These are phyloP conservation scores for Berberis thunbergii DNA, from an alignment of 164 flowering plant species.

Conservation along the genomic window DNA sequence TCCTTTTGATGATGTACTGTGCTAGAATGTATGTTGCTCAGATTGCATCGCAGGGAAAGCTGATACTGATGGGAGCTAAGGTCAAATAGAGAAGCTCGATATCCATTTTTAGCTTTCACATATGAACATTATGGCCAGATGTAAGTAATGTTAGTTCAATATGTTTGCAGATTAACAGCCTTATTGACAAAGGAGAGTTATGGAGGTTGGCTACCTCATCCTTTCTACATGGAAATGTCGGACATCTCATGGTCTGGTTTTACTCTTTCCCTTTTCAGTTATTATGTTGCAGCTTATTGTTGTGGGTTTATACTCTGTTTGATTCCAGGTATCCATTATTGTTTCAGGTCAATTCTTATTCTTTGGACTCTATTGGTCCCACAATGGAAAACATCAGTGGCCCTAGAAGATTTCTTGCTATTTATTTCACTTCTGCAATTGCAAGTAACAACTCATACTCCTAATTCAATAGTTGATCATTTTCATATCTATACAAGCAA, in stretches of 20 bases:
- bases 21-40: slow-evolving; percentile 61
- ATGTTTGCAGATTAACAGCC: slow-evolving; percentile 56
- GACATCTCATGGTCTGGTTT: slow-evolving; percentile 68
- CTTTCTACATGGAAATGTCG: slow-evolving; percentile 70
- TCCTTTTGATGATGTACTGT: slow-evolving; percentile 9
- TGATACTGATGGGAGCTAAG: slow-evolving; percentile 85
- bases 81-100: slow-evolving; percentile 24
- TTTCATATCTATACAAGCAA: not conserved
- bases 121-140: not conserved
- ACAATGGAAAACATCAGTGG: slow-evolving; percentile 61
- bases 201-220: slow-evolving; percentile 88
- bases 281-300: not conserved
- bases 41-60: slow-evolving; percentile 52
- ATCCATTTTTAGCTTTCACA: not conserved
- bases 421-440: slow-evolving; percentile 71
- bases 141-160: not conserved
- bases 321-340: not conserved
- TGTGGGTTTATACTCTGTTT: not conserved
- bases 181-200: slow-evolving; percentile 65
- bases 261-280: slow-evolving; percentile 3
- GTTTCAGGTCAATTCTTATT: slow-evolving; percentile 78
- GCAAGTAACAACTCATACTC: slow-evolving; percentile 48
- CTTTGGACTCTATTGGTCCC: slow-evolving; percentile 81
- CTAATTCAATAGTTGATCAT: slow-evolving; percentile 10
- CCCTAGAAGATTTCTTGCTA: slow-evolving; percentile 60